Percentiles rank a stretch among this genome's conserved stretches.
Conservation (phyloP, 345 rosid genomes). For the Adansonia digitata region DNA sequence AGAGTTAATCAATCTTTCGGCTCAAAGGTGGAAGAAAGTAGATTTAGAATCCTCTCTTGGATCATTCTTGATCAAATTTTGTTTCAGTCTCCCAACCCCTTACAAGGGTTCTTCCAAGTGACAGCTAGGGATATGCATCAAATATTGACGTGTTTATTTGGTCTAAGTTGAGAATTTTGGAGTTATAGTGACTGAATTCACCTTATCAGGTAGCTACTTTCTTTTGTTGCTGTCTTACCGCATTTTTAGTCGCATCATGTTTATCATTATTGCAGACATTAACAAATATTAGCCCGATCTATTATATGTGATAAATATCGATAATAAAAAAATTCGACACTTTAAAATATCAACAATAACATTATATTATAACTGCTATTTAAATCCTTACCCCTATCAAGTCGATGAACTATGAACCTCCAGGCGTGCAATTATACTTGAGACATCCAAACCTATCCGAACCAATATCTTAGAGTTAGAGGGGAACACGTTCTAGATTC, state of each 20-base stretch:
- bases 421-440: slow-evolving; percentile 65
- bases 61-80: slow-evolving; percentile 75
- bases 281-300: too few relatives aligned
- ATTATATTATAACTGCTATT: too few relatives aligned
- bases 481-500: not conserved
- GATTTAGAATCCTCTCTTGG: slow-evolving; percentile 65
- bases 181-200: not conserved
- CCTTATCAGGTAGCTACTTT: not conserved
- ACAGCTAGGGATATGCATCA: slow-evolving; percentile 14
- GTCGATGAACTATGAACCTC: slow-evolving; percentile 63
- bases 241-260: too few relatives aligned
- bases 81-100: slow-evolving; percentile 50
- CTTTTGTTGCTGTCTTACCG: not conserved
- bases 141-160: not conserved
- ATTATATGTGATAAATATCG: too few relatives aligned
- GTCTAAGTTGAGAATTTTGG: not conserved
- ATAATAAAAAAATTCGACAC: too few relatives aligned
- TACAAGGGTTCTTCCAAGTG: slow-evolving; percentile 42
- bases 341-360: too few relatives aligned
- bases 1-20: slow-evolving; percentile 32
- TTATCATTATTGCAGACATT: too few relatives aligned
- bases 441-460: slow-evolving; percentile 65
- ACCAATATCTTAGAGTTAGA: slow-evolving; percentile 17
- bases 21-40: slow-evolving; percentile 42
- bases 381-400: slow-evolving; percentile 83